Evolutionary conservation across 768 basidiomycete genomes (phyloP).

Genomic region (Pisolithus orientalis): DNA sequence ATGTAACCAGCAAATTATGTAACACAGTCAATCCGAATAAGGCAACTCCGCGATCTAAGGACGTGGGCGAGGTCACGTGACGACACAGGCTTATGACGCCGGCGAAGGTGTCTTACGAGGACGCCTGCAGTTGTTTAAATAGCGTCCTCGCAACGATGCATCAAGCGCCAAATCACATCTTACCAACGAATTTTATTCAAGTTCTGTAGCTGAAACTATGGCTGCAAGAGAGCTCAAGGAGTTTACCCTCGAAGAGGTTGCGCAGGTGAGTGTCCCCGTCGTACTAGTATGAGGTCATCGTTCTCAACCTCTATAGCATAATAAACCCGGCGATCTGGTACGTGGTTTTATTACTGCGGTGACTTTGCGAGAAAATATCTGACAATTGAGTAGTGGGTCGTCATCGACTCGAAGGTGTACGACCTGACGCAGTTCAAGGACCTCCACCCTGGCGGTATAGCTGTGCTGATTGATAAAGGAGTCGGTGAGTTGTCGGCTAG

Average conservation of each 20-base stretch:
- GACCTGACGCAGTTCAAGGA: slow-evolving; percentile 74
- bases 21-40: background rate
- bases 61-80: slow-evolving; percentile 1
- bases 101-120: slow-evolving; percentile 2
- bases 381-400: slow-evolving; percentile 56
- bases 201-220: slow-evolving; percentile 13
- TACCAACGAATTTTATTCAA: background rate
- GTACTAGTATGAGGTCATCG: background rate
- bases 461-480: slow-evolving; percentile 69
- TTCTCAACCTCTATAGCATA: slow-evolving; percentile 44
- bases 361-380: background rate
- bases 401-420: slow-evolving; percentile 80
- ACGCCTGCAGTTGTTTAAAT: background rate
- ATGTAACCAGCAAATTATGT: too few species aligned
- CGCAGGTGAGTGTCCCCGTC: slow-evolving; percentile 33
- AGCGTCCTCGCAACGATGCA: background rate
- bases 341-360: slow-evolving; percentile 12
- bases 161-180: too few species aligned
- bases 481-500: slow-evolving; percentile 45
- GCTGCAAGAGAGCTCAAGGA: slow-evolving; percentile 33
- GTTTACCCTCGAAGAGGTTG: slow-evolving; percentile 54
- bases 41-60: background rate
- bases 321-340: slow-evolving; percentile 70
- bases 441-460: slow-evolving; percentile 78
- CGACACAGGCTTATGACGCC: background rate